A percentile compares a stretch with the other conserved stretches of the same genome.
phyloP scores from a whole-genome alignment of 805 yeast genomes.

The Candida ipomoeae region DNA sequence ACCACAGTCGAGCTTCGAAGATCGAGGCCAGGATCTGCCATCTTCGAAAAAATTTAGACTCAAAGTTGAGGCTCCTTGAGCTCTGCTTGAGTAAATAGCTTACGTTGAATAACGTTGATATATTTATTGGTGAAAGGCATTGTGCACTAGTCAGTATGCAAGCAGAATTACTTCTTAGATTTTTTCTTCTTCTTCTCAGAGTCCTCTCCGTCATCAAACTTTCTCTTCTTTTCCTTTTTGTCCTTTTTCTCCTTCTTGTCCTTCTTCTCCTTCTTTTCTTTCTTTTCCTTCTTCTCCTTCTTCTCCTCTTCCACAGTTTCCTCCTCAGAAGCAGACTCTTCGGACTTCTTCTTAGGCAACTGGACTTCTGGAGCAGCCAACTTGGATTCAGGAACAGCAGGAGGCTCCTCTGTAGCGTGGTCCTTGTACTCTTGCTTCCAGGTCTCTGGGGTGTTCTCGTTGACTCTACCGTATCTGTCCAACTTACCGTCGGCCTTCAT shows the following conservation, averaged over 20 bases:
- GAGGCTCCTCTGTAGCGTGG: constrained; percentile 56
- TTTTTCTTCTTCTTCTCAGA: constrained; percentile 49
- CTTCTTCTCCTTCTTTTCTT: constrained; percentile 30
- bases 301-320: constrained; percentile 23
- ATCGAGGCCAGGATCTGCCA: constrained; percentile 4
- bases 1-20: constrained; percentile 1
- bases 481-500: constrained; percentile 95
- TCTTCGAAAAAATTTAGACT: background rate
- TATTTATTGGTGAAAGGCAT: constrained; percentile 6
- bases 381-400: constrained; percentile 54
- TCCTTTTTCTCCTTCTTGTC: constrained; percentile 47
- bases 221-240: constrained; percentile 30
- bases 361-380: constrained; percentile 43
- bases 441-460: constrained; percentile 87
- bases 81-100: background rate
- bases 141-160: constrained; percentile 4
- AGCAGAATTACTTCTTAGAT: constrained; percentile 29
- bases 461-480: constrained; percentile 90
- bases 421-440: constrained; percentile 87
- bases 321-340: constrained; percentile 37
- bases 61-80: background rate
- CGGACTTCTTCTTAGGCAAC: constrained; percentile 49
- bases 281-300: constrained; percentile 24
- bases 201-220: constrained; percentile 33
- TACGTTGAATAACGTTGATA: background rate